A percentile compares a stretch with the other conserved stretches of the same genome.
These are phyloP conservation scores for Coemansia sp. DNA, from an alignment of 192 early-diverging fungal species.

Conservation along the genomic window DNA sequence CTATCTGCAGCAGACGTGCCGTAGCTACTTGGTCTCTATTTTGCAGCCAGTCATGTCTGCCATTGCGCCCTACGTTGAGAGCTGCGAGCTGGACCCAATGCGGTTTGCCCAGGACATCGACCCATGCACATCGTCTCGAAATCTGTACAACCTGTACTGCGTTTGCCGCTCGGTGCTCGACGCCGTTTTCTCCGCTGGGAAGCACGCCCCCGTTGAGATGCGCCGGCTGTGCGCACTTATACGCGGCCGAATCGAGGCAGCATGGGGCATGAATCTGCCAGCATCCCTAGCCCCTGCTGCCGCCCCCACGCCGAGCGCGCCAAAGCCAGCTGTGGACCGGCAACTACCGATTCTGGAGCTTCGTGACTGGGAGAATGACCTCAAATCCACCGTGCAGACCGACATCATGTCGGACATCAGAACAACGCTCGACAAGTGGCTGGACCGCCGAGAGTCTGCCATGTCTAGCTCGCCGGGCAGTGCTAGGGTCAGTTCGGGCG, in stretches of 20 bases:
- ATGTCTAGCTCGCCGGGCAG: not conserved
- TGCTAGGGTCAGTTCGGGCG: not conserved
- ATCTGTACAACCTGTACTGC: constrained; percentile 50
- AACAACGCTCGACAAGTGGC: constrained; percentile 45
- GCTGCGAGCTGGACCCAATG: constrained; percentile 53
- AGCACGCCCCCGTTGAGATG: constrained; percentile 48
- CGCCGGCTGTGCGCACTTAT: constrained; percentile 48
- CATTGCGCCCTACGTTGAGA: constrained; percentile 42
- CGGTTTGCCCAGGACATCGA: constrained; percentile 25
- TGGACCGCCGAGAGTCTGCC: constrained; percentile 26
- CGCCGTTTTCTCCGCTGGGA: constrained; percentile 45
- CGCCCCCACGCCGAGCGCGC: not conserved
- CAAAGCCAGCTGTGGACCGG: constrained; percentile 5
- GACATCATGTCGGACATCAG: constrained; percentile 47
- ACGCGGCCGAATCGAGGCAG: constrained; percentile 36
- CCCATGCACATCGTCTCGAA: constrained; percentile 26
- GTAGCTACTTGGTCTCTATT: constrained; percentile 46
- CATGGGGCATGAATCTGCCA: constrained; percentile 29
- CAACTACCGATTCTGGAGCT: constrained; percentile 43
- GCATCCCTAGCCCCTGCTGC: constrained; percentile 8
- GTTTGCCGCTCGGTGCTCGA: constrained; percentile 52
- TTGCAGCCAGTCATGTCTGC: constrained; percentile 49
- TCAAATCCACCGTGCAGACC: constrained; percentile 37
- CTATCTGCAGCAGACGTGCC: constrained; percentile 50
- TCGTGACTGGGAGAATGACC: constrained; percentile 44